These are phyloP conservation scores for Clavispora asparagi DNA, from an alignment of 805 yeast genomes.

Conservation along the genomic window DNA sequence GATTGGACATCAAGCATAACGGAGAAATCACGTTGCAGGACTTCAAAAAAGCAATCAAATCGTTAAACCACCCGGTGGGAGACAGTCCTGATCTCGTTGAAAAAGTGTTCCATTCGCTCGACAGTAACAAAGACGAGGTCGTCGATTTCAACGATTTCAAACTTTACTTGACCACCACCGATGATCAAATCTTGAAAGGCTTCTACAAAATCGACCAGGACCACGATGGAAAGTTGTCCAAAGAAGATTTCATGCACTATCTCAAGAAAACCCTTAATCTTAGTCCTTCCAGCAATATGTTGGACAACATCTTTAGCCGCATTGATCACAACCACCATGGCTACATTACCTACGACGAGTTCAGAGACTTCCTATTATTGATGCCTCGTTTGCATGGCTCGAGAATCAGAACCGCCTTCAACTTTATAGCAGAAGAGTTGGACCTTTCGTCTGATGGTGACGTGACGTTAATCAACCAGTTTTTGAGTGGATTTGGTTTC, in stretches of 20 bases:
- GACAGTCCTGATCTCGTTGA: slow-evolving; percentile 54
- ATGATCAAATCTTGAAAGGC: slow-evolving; percentile 63
- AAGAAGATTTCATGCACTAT: slow-evolving; percentile 63
- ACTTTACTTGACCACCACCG: slow-evolving; percentile 60
- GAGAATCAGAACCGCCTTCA: slow-evolving; percentile 73
- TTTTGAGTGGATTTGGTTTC: slow-evolving; percentile 80
- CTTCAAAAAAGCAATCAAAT: slow-evolving; percentile 41
- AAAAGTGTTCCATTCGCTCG: slow-evolving; percentile 55
- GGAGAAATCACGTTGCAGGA: slow-evolving; percentile 48
- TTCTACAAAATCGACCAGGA: slow-evolving; percentile 66
- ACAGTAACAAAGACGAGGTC: slow-evolving; percentile 48
- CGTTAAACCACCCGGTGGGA: slow-evolving; percentile 59
- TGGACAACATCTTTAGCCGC: slow-evolving; percentile 51
- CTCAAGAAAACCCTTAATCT: slow-evolving; percentile 49
- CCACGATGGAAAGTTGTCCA: slow-evolving; percentile 64
- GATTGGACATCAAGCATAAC: slow-evolving; percentile 33
- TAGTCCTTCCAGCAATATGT: slow-evolving; percentile 45
- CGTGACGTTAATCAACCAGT: slow-evolving; percentile 74
- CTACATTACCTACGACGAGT: slow-evolving; percentile 75
- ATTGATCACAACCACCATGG: slow-evolving; percentile 58
- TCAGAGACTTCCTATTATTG: slow-evolving; percentile 74
- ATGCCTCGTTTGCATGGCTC: slow-evolving; percentile 80
- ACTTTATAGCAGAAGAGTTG: slow-evolving; percentile 70
- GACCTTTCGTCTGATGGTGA: slow-evolving; percentile 91
- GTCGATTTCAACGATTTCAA: slow-evolving; percentile 66